Conservation (phyloP, 1,284 basidiomycete species). For the Cerrena zonata region DNA sequence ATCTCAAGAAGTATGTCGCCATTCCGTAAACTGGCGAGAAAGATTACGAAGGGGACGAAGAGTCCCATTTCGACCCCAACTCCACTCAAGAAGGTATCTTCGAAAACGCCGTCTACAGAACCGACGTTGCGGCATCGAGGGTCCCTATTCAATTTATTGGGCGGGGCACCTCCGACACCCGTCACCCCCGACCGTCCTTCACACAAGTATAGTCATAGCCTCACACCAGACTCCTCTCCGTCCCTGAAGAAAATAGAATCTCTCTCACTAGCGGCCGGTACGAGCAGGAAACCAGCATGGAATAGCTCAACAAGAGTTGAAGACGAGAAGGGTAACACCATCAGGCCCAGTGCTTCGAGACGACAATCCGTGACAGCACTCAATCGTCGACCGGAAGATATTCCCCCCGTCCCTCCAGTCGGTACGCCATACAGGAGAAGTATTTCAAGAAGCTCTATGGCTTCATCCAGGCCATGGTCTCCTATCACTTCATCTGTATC, state of each 20-base stretch:
- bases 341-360: conserved; percentile 46
- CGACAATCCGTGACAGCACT: conserved; percentile 36
- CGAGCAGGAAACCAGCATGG: conserved; percentile 46
- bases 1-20: conserved; percentile 73
- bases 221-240: conserved; percentile 65
- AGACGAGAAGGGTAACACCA: conserved; percentile 38
- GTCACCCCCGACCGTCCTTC: conserved; percentile 50
- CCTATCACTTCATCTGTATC: conserved; percentile 68
- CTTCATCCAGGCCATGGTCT: conserved; percentile 75
- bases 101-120: conserved; percentile 48
- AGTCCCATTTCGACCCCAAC: conserved; percentile 44
- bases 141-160: conserved; percentile 51
- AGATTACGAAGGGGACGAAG: conserved; percentile 41
- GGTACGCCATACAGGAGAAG: conserved; percentile 49
- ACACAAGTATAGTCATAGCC: conserved; percentile 65
- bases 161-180: conserved; percentile 37
- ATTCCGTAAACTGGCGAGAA: conserved; percentile 67
- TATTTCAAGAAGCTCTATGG: conserved; percentile 66
- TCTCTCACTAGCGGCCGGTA: conserved; percentile 24
- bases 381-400: conserved; percentile 30
- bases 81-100: conserved; percentile 36
- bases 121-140: conserved; percentile 49
- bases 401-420: conserved; percentile 42
- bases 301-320: conserved; percentile 73
- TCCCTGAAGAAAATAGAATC: conserved; percentile 27